Percentiles rank a stretch among this genome's conserved stretches.
Conservation (phyloP, 768 basidiomycete genomes). For the Serendipita sp. region DNA sequence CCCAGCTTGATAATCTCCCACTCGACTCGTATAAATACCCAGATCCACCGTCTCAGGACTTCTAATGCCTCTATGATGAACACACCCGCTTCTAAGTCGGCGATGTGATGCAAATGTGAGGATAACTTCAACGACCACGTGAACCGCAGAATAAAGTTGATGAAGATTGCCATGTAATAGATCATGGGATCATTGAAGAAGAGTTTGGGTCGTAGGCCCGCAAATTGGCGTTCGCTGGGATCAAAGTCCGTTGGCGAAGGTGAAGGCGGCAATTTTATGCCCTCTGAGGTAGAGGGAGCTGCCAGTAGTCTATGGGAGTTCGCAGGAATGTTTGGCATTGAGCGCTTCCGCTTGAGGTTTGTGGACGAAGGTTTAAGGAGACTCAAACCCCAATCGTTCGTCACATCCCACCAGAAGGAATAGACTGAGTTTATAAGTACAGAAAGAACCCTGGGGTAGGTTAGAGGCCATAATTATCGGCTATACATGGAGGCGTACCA, state of each 20-base stretch:
- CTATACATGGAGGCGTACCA: slow-evolving; percentile 37
- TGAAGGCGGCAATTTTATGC: slow-evolving; percentile 26
- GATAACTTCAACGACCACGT: slow-evolving; percentile 90
- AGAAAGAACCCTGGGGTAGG: slow-evolving; percentile 48
- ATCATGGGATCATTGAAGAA: slow-evolving; percentile 59
- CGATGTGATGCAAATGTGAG: slow-evolving; percentile 59
- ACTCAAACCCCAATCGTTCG: slow-evolving; percentile 91
- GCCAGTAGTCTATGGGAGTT: slow-evolving; percentile 11
- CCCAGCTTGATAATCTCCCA: slow-evolving; percentile 76
- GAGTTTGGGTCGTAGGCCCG: slow-evolving; percentile 57
- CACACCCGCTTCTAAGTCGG: slow-evolving; percentile 67
- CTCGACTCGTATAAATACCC: slow-evolving; percentile 93
- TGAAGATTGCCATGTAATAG: slow-evolving; percentile 66
- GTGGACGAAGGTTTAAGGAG: slow-evolving; percentile 35
- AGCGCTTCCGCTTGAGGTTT: slow-evolving; percentile 10
- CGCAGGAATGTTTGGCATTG: background rate
- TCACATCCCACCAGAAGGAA: slow-evolving; percentile 99
- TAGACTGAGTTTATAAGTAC: slow-evolving; percentile 81
- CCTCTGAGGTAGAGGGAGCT: slow-evolving; percentile 12
- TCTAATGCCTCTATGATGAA: slow-evolving; percentile 88
- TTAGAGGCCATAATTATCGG: slow-evolving; percentile 5
- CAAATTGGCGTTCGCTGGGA: slow-evolving; percentile 29
- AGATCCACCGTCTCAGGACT: slow-evolving; percentile 83
- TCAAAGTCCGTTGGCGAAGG: slow-evolving; percentile 8
- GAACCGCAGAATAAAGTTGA: slow-evolving; percentile 78